phyloP scores from a whole-genome alignment of 2,329 filamentous ascomycete species.

The Chaetothyriales sp. region DNA sequence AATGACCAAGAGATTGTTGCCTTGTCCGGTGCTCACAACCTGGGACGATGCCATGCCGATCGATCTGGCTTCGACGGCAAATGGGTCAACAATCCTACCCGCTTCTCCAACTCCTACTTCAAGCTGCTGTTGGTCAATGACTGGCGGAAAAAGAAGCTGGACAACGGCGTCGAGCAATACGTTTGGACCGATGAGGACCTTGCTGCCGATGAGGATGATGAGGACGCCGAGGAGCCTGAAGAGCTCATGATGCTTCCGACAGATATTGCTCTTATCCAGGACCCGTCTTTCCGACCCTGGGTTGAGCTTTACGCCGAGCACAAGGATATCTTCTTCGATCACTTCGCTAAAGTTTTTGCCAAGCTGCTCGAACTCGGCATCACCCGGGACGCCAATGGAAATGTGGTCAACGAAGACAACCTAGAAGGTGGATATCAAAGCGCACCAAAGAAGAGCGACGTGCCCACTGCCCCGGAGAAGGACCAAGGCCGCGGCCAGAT shows the following conservation, averaged over 20 bases:
- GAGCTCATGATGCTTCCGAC: conserved; percentile 54
- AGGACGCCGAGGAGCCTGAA: conserved; percentile 23
- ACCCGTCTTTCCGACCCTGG: conserved; percentile 39
- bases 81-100: conserved; percentile 46
- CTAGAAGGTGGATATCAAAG: conserved; percentile 40
- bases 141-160: conserved; percentile 40
- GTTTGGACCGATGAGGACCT: conserved; percentile 43
- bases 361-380: conserved; percentile 50
- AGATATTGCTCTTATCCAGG: conserved; percentile 43
- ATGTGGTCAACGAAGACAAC: conserved; percentile 43
- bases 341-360: conserved; percentile 44
- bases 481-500: conserved; percentile 6
- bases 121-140: conserved; percentile 36
- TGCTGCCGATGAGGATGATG: conserved; percentile 17
- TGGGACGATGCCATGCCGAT: conserved; percentile 41
- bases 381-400: conserved; percentile 37
- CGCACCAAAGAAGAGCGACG: conserved; percentile 41
- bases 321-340: conserved; percentile 46
- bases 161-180: conserved; percentile 42
- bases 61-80: conserved; percentile 42
- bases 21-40: conserved; percentile 40
- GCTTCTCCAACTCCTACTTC: conserved; percentile 45
- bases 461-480: conserved; percentile 12
- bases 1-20: conserved; percentile 46
- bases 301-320: conserved; percentile 45